Conservation (phyloP, 73 alveolate genomes). For the Tetrahymena malaccensis region DNA sequence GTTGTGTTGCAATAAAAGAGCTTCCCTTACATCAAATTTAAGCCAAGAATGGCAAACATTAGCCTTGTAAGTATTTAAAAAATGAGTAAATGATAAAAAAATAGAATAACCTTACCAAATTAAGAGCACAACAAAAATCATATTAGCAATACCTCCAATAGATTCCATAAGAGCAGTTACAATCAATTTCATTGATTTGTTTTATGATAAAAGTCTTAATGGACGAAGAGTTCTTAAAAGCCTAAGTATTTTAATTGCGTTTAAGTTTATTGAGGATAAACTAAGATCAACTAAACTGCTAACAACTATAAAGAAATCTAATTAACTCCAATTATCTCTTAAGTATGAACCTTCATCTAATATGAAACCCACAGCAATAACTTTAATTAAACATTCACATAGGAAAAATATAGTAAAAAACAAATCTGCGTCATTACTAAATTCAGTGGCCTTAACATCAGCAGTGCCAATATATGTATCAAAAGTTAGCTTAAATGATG, state of each 20-base stretch:
- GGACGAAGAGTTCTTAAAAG: constrained; percentile 88
- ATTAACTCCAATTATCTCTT: constrained; percentile 87
- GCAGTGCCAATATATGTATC: constrained; percentile 68
- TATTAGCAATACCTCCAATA: constrained; percentile 69
- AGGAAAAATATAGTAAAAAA: constrained; percentile 71
- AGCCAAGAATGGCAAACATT: constrained; percentile 70
- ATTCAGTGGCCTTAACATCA: neutral
- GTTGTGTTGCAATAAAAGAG: constrained; percentile 46
- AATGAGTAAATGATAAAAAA: neutral
- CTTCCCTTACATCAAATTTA: constrained; percentile 60
- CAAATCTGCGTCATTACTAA: constrained; percentile 43
- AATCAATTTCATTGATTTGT: constrained; percentile 73
- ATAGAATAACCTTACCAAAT: constrained; percentile 38
- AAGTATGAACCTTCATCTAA: constrained; percentile 70
- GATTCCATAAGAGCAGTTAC: constrained; percentile 80
- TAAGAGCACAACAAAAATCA: constrained; percentile 55
- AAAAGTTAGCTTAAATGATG: constrained; percentile 69
- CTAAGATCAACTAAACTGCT: constrained; percentile 75
- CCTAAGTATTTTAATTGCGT: constrained; percentile 75
- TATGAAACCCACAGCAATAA: constrained; percentile 83
- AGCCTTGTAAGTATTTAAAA: neutral
- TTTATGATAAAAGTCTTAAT: constrained; percentile 74
- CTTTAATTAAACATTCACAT: constrained; percentile 68
- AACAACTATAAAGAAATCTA: constrained; percentile 89
- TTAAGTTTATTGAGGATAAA: constrained; percentile 50